Base-by-base conservation (phyloP, 495 filamentous ascomycete species). In the Hyphodiscus hymeniophilus region DNA sequence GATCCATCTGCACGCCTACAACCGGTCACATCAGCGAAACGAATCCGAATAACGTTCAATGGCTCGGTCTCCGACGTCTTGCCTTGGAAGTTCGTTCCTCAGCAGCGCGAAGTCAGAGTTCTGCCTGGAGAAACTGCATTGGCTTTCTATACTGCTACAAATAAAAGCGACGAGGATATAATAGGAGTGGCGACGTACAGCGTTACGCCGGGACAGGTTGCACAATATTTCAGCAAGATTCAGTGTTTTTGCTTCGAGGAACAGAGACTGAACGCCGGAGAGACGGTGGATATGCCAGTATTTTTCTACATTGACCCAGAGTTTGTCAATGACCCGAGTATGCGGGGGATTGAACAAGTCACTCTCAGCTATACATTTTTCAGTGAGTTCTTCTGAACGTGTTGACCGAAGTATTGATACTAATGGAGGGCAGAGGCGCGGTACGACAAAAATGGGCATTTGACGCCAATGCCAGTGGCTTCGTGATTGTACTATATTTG, bases 281-380 rank as follows among this genome's bases (percentile, higher is more conserved):
- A 99, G 71, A 89, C 89, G 30, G 94, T 99, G 43, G 94, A 99
- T 70, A 99, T 99, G 94, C 94, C 94, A 2, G 94, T 99, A 5
- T 97, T 99, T 70, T 99, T 99, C 62, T 99, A 95, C 65, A 85
- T 99, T 58, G 94, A 99, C 62, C 94, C 94, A 5, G 94, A 96
- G 55, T 85, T 97, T 68, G 71, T 87, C 36, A 85, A 86, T 50
- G 94, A 99, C 66, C 72, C 90, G 16, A 85, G 81, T 38, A 97
- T 96, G 92, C 83, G 75, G 65, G 85, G 84, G 0, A 88, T 99
- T 56, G 88, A 95, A 66, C 92, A 87, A 18, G 85, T 99, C 42
- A 97, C 92, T 39, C 65, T 99, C 61, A 90, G 80, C 50, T 99
- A 99, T 71, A 99, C 94, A 0, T 99, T 99, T 59, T 99, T 99